Base-by-base conservation (phyloP, 495 filamentous ascomycete genomes). In the Hypoxylon rickii region DNA sequence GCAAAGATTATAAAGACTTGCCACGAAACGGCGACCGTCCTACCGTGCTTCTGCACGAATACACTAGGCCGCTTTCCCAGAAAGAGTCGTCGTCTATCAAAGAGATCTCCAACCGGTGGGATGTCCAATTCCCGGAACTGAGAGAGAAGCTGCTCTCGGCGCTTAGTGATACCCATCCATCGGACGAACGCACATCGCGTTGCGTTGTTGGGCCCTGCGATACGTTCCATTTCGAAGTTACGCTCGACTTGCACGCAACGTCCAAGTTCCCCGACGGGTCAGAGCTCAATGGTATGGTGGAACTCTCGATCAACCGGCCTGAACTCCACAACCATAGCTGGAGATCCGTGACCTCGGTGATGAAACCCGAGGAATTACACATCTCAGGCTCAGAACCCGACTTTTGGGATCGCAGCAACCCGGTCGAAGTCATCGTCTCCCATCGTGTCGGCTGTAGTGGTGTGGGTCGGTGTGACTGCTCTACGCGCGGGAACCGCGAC, bases 151-250 rank as follows among this genome's bases (percentile, higher is more conserved):
- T 80, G 12, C 68, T 73, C 7, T 43, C 51, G 21, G 68, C 73
- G 22, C 59, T 72, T 3, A 61, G 65, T 18, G 62, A 66, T 36
- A 64, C 69, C 20, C 41, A 66, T 26, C 46, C 65, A 15, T 51
- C 65, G 18, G 75, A 76, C 44, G 56, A 70, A 42, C 64, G 61
- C 5, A 57, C 57, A 13, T 58, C 58, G 3, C 65, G 66, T 11
- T 67, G 66, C 22, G 54, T 73, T 8, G 61, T 70, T 17, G 66
- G 66, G 6, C 66, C 66, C n/a, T 79, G 76, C 54, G 77, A 80
- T 45, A 72, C 81, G n/a, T 63, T 83, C 44, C 78, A 82, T 49
- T 75, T 83, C 61, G 72, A 80, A 31, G 69, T 72, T 8, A 71
- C 72, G 6, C 66, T 83, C 0, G 71, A 79, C 37, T 47, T 80